Evolutionary conservation across 192 early-diverging fungal species (phyloP), one percentile per base, ranked within the genome.

Genomic region (Coemansia sp.): DNA sequence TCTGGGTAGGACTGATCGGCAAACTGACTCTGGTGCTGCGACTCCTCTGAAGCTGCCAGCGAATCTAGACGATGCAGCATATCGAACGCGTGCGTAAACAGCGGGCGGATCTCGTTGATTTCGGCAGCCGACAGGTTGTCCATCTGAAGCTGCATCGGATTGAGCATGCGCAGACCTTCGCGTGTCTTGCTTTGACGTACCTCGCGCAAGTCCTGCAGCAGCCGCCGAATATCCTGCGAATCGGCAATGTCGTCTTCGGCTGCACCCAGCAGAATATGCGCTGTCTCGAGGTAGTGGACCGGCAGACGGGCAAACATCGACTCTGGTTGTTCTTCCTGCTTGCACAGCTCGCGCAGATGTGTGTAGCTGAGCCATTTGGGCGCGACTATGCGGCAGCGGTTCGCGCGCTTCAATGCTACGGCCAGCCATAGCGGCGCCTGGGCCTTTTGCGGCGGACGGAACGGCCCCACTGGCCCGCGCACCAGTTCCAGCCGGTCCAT

Each of bases 31-130:
- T 67, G 57, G 24, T 9, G 60, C 2, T 67, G 54, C 14, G 67
- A 53, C 49, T 73, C 65, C 3, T 35, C 41, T 15, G 51, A 38
- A 17, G 49, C 41, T 2, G 76, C 59, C 25, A 81, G 63, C n/a
- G 47, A 50, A 50, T 72, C 79, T 12, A 81, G 47, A 38, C 65
- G 72, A 9, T 70, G 56, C 50, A 81, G 66, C 79, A 76, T 76
- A 23, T 93, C 87, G 70, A 91, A 94, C 15, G 93, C 91, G 21
- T 79, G 82, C 7, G 85, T 71, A 75, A 97, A 95, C 62, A 97
- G 87, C 1, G 94, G 94, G n/a, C 94, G 85, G 60, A 97, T 93
- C 75, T 94, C 92, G 49, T 95, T 94, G 62, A 97, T 87, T 64
- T 97, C 95, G 74, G 92, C 89, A 21, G 87, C 76, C 23, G 90